A percentile compares a stretch with the other conserved stretches of the same genome.
phyloP scores from a whole-genome alignment of 2,329 filamentous ascomycete species.

The Cordyceps cicadae region DNA sequence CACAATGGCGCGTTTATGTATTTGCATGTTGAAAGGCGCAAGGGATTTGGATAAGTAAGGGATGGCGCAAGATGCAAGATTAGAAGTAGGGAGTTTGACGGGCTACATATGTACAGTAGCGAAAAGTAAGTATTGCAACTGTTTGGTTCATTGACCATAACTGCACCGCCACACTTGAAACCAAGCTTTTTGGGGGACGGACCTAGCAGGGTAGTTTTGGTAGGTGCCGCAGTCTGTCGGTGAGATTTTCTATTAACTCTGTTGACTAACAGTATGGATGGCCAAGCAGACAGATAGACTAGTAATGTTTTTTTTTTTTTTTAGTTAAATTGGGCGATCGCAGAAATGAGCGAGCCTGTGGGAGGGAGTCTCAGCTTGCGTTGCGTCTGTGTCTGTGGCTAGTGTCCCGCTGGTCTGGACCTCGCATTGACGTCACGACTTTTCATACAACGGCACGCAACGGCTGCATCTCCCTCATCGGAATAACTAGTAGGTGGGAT shows the following conservation, averaged over 20 bases:
- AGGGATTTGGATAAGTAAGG: neutral
- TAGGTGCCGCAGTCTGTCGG: neutral
- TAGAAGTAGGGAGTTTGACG: neutral
- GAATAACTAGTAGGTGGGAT: neutral
- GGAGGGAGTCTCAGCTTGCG: too few species aligned
- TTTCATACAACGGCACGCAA: neutral
- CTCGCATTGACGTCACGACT: constrained; percentile 11
- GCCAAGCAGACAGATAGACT: too few species aligned
- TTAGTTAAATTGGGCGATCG: too few species aligned
- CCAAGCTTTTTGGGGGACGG: neutral
- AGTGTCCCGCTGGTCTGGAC: neutral
- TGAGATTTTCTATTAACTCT: too few species aligned
- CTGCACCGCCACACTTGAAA: constrained; percentile 7
- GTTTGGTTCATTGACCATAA: too few species aligned
- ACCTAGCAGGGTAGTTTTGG: neutral
- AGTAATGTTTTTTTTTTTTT: too few species aligned
- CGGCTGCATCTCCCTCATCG: neutral
- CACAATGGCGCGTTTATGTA: neutral
- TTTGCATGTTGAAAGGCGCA: neutral
- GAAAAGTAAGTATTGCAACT: too few species aligned
- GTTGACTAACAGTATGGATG: too few species aligned
- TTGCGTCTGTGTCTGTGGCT: neutral
- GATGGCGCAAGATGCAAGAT: neutral
- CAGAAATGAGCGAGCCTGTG: too few species aligned
- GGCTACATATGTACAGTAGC: too few species aligned